Evolutionary conservation across 345 rosid genomes (phyloP).

Genomic region (Anacardium occidentale): DNA sequence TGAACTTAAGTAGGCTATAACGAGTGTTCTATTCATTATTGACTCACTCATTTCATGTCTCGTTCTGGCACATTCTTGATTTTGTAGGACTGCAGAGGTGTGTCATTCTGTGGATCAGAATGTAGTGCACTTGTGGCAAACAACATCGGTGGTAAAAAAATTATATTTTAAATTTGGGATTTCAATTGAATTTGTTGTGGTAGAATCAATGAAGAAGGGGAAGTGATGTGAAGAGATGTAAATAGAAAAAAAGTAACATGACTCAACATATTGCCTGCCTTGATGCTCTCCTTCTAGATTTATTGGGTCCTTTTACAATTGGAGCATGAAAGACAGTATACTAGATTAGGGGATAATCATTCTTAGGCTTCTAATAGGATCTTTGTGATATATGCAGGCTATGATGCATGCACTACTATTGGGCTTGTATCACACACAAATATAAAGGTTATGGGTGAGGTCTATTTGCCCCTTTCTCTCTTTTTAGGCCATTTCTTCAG

Average conservation of each 20-base stretch:
- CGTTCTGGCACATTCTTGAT: conserved; percentile 15
- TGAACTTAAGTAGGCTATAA: conserved; percentile 3
- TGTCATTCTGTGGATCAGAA: conserved; percentile 71
- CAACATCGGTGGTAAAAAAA: conserved; percentile 50
- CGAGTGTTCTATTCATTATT: conserved; percentile 9
- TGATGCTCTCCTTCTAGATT: not conserved
- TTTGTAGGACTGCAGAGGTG: conserved; percentile 77
- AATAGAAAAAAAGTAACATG: not conserved
- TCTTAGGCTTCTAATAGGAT: conserved; percentile 18
- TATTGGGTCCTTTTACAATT: not conserved
- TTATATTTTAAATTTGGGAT: not conserved
- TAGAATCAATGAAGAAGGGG: not conserved
- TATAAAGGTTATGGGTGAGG: conserved; percentile 59
- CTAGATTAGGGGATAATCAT: not conserved
- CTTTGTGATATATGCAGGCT: conserved; percentile 53
- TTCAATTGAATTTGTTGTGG: not conserved
- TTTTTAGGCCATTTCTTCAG: not conserved
- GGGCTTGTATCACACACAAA: conserved; percentile 59
- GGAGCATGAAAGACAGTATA: conserved; percentile 1
- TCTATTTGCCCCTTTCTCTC: not conserved
- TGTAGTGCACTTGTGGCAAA: conserved; percentile 78
- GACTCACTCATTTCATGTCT: conserved; percentile 9
- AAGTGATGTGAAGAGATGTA: not conserved
- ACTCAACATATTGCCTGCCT: conserved; percentile 5
- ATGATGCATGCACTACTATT: conserved; percentile 71